Evolutionary conservation across 768 basidiomycete genomes (phyloP).

Genomic region (Cubamyces sp.): DNA sequence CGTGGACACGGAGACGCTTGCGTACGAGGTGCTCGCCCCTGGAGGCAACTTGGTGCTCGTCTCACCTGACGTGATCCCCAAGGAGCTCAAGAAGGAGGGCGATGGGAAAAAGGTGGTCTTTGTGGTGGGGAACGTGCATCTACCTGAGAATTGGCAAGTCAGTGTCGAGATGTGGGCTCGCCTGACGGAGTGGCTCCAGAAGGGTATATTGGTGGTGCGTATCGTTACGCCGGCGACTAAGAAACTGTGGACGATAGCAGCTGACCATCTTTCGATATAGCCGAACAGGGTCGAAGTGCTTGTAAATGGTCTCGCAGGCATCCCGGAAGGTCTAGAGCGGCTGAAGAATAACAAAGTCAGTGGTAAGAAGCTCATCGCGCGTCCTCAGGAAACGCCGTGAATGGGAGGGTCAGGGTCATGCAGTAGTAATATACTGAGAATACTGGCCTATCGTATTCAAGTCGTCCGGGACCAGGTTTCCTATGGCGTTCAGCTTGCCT

Average conservation of each 20-base stretch:
- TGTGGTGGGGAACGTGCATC: constrained; percentile 19
- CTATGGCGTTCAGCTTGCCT: too few relatives aligned
- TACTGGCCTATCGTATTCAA: too few relatives aligned
- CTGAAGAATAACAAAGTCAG: too few relatives aligned
- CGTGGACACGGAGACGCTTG: constrained; percentile 27
- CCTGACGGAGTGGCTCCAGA: constrained; percentile 23
- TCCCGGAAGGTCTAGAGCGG: constrained; percentile 23
- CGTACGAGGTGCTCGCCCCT: constrained; percentile 26
- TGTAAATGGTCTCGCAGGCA: constrained; percentile 28
- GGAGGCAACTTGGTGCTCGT: constrained; percentile 28
- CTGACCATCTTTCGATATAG: not conserved
- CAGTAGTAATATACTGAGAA: too few relatives aligned
- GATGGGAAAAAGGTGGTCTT: constrained; percentile 20
- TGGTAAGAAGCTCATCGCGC: too few relatives aligned
- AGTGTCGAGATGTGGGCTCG: constrained; percentile 23
- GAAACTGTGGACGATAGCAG: too few relatives aligned
- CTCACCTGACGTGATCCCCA: constrained; percentile 11
- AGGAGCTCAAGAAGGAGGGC: constrained; percentile 4
- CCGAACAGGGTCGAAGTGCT: constrained; percentile 31
- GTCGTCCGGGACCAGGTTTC: too few relatives aligned
- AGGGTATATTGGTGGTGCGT: constrained; percentile 26
- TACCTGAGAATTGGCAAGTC: constrained; percentile 9
- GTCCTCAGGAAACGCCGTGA: too few relatives aligned
- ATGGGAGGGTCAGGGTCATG: too few relatives aligned
- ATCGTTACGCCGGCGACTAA: not conserved